Percentiles rank a stretch among this genome's conserved stretches.
phyloP scores from a whole-genome alignment of 2,329 filamentous ascomycete species.

The Botrytis fragariae region DNA sequence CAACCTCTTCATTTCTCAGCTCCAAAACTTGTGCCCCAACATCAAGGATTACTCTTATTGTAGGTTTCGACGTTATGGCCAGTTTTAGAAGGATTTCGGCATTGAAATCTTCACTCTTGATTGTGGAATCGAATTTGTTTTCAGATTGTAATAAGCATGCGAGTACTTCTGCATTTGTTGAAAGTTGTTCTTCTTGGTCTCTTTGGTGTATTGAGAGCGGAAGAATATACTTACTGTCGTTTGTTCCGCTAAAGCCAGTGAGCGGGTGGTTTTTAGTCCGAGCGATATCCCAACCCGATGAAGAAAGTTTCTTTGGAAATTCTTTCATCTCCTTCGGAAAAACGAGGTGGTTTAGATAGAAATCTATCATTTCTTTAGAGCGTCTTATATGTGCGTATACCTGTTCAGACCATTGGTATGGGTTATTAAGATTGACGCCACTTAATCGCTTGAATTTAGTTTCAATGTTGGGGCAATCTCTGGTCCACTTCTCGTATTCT shows the following conservation, averaged over 20 bases:
- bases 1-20: slow-evolving; percentile 54
- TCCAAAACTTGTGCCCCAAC: slow-evolving; percentile 71
- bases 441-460: slow-evolving; percentile 43
- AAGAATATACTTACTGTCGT: slow-evolving; percentile 58
- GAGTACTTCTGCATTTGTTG: slow-evolving; percentile 68
- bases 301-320: slow-evolving; percentile 60
- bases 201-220: slow-evolving; percentile 56
- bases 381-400: slow-evolving; percentile 54
- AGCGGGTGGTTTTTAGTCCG: slow-evolving; percentile 47
- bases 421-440: slow-evolving; percentile 60
- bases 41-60: slow-evolving; percentile 62
- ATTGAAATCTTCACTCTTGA: slow-evolving; percentile 32
- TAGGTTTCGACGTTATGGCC: slow-evolving; percentile 42
- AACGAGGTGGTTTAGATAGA: slow-evolving; percentile 56
- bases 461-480: slow-evolving; percentile 39
- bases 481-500: slow-evolving; percentile 53
- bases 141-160: slow-evolving; percentile 54
- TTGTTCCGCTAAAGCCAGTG: slow-evolving; percentile 70
- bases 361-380: slow-evolving; percentile 58
- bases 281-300: slow-evolving; percentile 66
- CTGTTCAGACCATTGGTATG: slow-evolving; percentile 43
- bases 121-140: slow-evolving; percentile 44
- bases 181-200: slow-evolving; percentile 52
- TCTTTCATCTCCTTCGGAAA: slow-evolving; percentile 62
- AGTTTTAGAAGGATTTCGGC: slow-evolving; percentile 46